These are phyloP conservation scores for Macadamia tetraphylla DNA, from an alignment of 164 flowering plant genomes.

Conservation along the genomic window DNA sequence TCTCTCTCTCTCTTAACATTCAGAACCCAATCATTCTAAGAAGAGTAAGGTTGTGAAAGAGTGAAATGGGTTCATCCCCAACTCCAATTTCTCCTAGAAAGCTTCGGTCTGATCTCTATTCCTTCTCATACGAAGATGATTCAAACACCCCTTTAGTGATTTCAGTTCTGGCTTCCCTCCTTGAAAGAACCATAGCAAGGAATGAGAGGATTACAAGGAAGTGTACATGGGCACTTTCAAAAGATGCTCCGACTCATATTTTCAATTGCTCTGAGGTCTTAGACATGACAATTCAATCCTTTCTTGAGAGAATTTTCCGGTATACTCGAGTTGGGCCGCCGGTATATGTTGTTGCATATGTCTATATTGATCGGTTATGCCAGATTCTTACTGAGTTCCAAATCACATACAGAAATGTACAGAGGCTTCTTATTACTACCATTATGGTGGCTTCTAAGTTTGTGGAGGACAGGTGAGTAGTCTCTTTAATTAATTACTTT, in stretches of 20 bases:
- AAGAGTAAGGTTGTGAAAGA: not conserved
- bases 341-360: conserved; percentile 81
- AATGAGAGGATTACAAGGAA: conserved; percentile 48
- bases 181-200: conserved; percentile 68
- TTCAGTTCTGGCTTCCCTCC: conserved; percentile 79
- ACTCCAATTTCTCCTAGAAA: conserved; percentile 64
- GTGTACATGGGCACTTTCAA: conserved; percentile 23
- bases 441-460: conserved; percentile 94
- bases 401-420: conserved; percentile 62
- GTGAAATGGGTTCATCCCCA: conserved; percentile 27
- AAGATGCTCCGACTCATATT: conserved; percentile 18
- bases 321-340: conserved; percentile 70
- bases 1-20: too few species aligned
- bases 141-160: conserved; percentile 56
- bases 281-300: conserved; percentile 68
- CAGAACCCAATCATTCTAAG: not conserved
- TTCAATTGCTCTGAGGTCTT: conserved; percentile 57
- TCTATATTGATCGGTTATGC: conserved; percentile 77
- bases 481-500: not conserved
- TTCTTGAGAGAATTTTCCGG: conserved; percentile 74
- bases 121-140: conserved; percentile 44
- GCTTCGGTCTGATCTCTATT: conserved; percentile 65
- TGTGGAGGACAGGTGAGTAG: conserved; percentile 83
- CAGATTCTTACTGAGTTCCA: conserved; percentile 55
- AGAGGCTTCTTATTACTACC: conserved; percentile 78